Percentiles rank a stretch among this genome's conserved stretches.
Conservation (phyloP, 495 filamentous ascomycete species). For the Penicillium subrubescens region DNA sequence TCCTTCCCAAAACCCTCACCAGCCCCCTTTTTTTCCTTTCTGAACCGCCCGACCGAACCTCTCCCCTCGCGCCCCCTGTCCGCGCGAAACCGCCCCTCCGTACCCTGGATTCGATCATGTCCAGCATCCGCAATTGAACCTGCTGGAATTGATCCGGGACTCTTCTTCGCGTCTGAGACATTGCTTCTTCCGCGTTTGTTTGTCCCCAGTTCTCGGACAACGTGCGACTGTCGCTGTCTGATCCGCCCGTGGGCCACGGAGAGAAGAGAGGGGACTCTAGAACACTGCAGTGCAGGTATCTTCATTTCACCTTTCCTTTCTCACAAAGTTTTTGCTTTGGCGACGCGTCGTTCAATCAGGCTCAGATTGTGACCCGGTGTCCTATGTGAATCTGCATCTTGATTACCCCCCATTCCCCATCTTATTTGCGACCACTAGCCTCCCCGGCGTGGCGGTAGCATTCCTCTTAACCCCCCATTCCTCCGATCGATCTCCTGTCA, state of each 20-base stretch:
- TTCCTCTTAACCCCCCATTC: conserved; percentile 30
- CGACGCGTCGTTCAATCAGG: conserved; percentile 50
- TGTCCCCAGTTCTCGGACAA: conserved; percentile 20
- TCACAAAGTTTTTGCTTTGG: conserved; percentile 8
- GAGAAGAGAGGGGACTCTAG: conserved; percentile 19
- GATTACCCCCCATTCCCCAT: background rate
- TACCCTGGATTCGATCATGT: conserved; percentile 68
- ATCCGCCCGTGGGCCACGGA: conserved; percentile 16
- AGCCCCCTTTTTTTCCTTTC: conserved; percentile 57
- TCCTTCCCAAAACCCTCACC: conserved; percentile 33
- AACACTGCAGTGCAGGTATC: conserved; percentile 45
- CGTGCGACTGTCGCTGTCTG: conserved; percentile 17
- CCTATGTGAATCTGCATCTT: conserved; percentile 1
- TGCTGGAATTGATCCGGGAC: conserved; percentile 44
- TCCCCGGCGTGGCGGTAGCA: conserved; percentile 8
- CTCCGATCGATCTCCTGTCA: conserved; percentile 65
- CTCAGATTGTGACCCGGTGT: conserved; percentile 29
- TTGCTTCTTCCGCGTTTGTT: conserved; percentile 59
- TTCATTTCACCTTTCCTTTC: conserved; percentile 21
- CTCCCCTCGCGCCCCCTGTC: conserved; percentile 55
- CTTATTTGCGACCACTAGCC: conserved; percentile 22
- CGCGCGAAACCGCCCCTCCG: conserved; percentile 51
- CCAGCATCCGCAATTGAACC: conserved; percentile 57
- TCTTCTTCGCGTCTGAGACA: conserved; percentile 58
- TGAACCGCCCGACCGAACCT: conserved; percentile 54